phyloP scores from a whole-genome alignment of 495 filamentous ascomycete species.

The Aspergillus diversus region DNA sequence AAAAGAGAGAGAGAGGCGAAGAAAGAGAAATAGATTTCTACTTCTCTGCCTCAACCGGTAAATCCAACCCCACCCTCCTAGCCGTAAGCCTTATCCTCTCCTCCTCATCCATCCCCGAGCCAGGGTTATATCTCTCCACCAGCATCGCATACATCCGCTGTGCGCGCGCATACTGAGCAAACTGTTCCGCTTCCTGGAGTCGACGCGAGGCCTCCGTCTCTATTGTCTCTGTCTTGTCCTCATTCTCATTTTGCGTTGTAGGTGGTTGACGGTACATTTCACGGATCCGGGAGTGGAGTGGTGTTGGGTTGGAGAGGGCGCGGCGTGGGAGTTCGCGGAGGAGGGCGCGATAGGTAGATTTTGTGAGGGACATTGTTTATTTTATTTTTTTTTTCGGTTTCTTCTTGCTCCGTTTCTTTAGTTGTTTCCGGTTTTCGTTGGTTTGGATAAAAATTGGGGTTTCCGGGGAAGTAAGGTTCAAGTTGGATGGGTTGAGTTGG shows the following conservation, averaged over 20 bases:
- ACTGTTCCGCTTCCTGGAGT: constrained; percentile 70
- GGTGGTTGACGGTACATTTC: constrained; percentile 40
- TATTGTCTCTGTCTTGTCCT: neutral
- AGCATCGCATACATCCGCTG: constrained; percentile 80
- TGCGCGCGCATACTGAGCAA: constrained; percentile 75
- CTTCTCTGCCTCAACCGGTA: constrained; percentile 56
- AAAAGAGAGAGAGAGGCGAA: neutral
- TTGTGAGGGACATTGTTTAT: constrained; percentile 46
- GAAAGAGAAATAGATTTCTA: neutral
- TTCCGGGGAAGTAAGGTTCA: neutral
- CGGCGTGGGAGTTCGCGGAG: constrained; percentile 88
- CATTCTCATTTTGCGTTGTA: neutral
- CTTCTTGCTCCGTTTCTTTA: constrained; percentile 6
- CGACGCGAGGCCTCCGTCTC: constrained; percentile 26
- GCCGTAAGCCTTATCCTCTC: constrained; percentile 83
- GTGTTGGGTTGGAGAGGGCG: constrained; percentile 56
- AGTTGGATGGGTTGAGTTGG: too few relatives aligned
- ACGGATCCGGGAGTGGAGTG: constrained; percentile 63
- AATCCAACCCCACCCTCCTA: constrained; percentile 82
- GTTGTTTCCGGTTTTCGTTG: constrained; percentile 13
- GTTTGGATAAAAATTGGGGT: neutral
- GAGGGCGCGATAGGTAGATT: constrained; percentile 84
- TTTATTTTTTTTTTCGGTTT: constrained; percentile 23
- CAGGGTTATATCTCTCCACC: constrained; percentile 91
- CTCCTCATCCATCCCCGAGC: constrained; percentile 81